These are phyloP conservation scores for Sparassis latifolia DNA, from an alignment of 1,284 basidiomycete species.

Conservation along the genomic window DNA sequence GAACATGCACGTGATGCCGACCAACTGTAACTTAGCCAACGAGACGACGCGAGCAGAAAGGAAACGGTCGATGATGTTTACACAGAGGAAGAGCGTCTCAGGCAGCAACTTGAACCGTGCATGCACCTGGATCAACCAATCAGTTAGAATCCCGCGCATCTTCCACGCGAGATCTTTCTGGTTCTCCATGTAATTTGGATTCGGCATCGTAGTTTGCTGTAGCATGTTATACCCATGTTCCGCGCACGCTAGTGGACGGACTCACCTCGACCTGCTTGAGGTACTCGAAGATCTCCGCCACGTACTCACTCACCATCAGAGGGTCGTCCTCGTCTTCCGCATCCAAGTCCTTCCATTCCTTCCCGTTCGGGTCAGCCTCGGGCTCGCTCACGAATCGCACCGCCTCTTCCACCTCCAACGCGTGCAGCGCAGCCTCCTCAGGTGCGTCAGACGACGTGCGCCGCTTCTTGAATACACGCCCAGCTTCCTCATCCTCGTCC, in stretches of 20 bases:
- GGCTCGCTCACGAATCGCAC: slow-evolving; percentile 20
- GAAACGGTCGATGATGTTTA: slow-evolving; percentile 97
- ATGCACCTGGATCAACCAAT: slow-evolving; percentile 98
- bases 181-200: slow-evolving; percentile 85
- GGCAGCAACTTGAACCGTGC: slow-evolving; percentile 90
- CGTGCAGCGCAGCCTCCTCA: slow-evolving; percentile 37
- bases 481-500: slow-evolving; percentile 36
- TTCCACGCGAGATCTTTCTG: slow-evolving; percentile 91
- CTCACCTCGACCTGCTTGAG: slow-evolving; percentile 70
- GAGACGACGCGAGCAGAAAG: slow-evolving; percentile 87
- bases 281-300: slow-evolving; percentile 91
- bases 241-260: slow-evolving; percentile 5
- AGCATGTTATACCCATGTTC: slow-evolving; percentile 1
- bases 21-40: slow-evolving; percentile 89
- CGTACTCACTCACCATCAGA: slow-evolving; percentile 96
- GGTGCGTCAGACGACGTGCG: slow-evolving; percentile 66
- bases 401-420: slow-evolving; percentile 21
- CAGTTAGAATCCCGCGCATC: slow-evolving; percentile 91
- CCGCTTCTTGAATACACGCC: slow-evolving; percentile 60
- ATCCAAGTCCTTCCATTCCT: slow-evolving; percentile 86
- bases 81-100: slow-evolving; percentile 92
- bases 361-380: slow-evolving; percentile 53
- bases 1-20: slow-evolving; percentile 92
- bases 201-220: slow-evolving; percentile 80
- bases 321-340: slow-evolving; percentile 93